phyloP scores from a whole-genome alignment of 805 yeast genomes.

The Candida nemodendra region DNA sequence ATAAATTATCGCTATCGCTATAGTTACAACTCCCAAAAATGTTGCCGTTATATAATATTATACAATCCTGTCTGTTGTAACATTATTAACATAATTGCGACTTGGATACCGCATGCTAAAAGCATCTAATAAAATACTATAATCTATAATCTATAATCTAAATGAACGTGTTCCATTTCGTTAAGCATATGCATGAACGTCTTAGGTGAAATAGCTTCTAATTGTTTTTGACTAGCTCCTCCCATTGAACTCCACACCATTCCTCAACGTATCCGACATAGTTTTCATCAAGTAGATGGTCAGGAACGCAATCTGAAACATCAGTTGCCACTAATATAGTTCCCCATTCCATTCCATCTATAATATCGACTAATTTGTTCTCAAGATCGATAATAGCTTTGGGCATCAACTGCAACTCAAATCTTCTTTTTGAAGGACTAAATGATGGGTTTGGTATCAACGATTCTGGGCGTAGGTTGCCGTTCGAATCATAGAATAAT shows the following conservation, averaged over 20 bases:
- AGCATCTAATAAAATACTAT: too few species aligned
- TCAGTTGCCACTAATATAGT: conserved; percentile 80
- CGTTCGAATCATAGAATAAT: conserved; percentile 34
- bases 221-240: conserved; percentile 20
- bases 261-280: conserved; percentile 54
- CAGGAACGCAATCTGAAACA: conserved; percentile 58
- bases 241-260: conserved; percentile 31
- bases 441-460: conserved; percentile 58
- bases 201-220: too few species aligned
- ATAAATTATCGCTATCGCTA: too few species aligned
- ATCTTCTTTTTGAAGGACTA: conserved; percentile 60
- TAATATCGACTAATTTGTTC: conserved; percentile 39
- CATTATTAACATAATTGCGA: too few species aligned
- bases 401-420: conserved; percentile 94
- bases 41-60: too few species aligned
- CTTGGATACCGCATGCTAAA: too few species aligned
- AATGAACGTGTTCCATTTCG: too few species aligned
- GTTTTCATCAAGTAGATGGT: conserved; percentile 46
- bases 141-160: too few species aligned
- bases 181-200: too few species aligned
- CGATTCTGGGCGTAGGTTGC: conserved; percentile 23
- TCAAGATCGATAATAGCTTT: conserved; percentile 84
- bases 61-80: too few species aligned
- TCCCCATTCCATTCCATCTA: conserved; percentile 97
- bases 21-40: too few species aligned